These are phyloP conservation scores for Exophiala oligosperma DNA, from an alignment of 2,329 filamentous ascomycete species.

Conservation along the genomic window DNA sequence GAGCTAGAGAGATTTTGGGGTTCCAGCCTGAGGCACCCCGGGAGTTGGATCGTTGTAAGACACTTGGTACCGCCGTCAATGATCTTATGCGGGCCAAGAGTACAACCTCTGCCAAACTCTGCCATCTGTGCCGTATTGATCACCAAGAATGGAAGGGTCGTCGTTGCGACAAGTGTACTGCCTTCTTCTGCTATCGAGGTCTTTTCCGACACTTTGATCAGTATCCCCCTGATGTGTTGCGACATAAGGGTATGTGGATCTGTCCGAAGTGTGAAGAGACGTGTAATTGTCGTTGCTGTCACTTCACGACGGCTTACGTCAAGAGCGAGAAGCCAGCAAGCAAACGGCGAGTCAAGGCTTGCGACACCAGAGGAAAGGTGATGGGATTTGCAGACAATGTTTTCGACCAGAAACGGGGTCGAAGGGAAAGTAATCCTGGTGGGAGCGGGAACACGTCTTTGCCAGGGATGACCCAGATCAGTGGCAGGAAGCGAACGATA, in stretches of 20 bases:
- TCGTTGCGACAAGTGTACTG: slow-evolving; percentile 35
- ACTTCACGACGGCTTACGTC: slow-evolving; percentile 36
- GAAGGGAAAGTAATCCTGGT: slow-evolving; percentile 18
- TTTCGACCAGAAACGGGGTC: slow-evolving; percentile 38
- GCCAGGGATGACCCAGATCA: slow-evolving; percentile 16
- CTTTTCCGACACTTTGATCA: slow-evolving; percentile 40
- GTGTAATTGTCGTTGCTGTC: slow-evolving; percentile 40
- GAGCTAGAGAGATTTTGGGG: slow-evolving; percentile 30
- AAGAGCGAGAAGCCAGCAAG: slow-evolving; percentile 37
- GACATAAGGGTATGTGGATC: slow-evolving; percentile 33
- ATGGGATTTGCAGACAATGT: slow-evolving; percentile 41
- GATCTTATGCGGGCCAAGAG: slow-evolving; percentile 33
- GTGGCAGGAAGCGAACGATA: slow-evolving; percentile 27
- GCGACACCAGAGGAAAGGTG: slow-evolving; percentile 35
- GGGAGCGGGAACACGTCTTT: slow-evolving; percentile 3
- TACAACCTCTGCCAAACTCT: slow-evolving; percentile 30
- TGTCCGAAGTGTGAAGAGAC: slow-evolving; percentile 38
- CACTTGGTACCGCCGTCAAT: slow-evolving; percentile 34
- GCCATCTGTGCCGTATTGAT: slow-evolving; percentile 39
- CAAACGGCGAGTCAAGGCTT: slow-evolving; percentile 35
- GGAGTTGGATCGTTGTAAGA: slow-evolving; percentile 28
- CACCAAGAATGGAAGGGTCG: slow-evolving; percentile 39
- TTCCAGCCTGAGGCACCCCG: slow-evolving; percentile 30
- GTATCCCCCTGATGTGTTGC: slow-evolving; percentile 34
- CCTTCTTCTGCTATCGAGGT: slow-evolving; percentile 40